Base-by-base conservation (phyloP, 441 rosid species). In the Lagerstroemia fauriei region DNA sequence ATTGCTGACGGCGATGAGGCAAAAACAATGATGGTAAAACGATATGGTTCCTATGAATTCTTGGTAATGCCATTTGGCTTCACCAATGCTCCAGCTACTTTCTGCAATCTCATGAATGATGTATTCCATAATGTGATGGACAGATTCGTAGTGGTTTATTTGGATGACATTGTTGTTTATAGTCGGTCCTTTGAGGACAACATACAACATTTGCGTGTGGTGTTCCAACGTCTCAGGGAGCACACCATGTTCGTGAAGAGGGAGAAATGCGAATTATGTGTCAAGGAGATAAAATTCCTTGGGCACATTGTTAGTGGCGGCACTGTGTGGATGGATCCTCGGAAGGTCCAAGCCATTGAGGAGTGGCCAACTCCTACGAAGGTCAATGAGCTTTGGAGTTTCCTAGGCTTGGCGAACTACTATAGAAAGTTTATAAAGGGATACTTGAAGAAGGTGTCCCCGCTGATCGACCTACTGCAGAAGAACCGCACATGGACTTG, bases 151-250 rank as follows among this genome's bases (percentile, higher is more conserved):
- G 78, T 76, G 7, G 65, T 76, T 1, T 76, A 76, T 27, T 25
- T 76, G 6, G 24, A 76, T 76, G 78, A 27, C 24, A 76, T 76
- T 25, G 63, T 48, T 3, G 66, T 76, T 1, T 76, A 76, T 32
- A 76, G 65, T 11, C 10, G 65, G 3, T 11, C 22, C 13, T 1
- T 48, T 7, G 41, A 12, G 6, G 63, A 51, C 4, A 66, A 50
- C 27, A 3, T 76, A 0, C 7, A 7, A 11, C 66, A 51, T 16
- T 51, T 76, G 50, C 6, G 44, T 2, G 4, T 3, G 9, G 78
- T 76, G 10, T 51, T 51, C 25, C 0, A 76, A 12, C 10, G 34
- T 6, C 14, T 29, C 31, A 16, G n/a, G 22, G 61, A 27, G 66
- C 50, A 27, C 46, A 9, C 27, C 4, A 8, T 76, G 2, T 51